Evolutionary conservation across 176 grass and related monocot genomes (phyloP).

Genomic region (Themeda triandra): DNA sequence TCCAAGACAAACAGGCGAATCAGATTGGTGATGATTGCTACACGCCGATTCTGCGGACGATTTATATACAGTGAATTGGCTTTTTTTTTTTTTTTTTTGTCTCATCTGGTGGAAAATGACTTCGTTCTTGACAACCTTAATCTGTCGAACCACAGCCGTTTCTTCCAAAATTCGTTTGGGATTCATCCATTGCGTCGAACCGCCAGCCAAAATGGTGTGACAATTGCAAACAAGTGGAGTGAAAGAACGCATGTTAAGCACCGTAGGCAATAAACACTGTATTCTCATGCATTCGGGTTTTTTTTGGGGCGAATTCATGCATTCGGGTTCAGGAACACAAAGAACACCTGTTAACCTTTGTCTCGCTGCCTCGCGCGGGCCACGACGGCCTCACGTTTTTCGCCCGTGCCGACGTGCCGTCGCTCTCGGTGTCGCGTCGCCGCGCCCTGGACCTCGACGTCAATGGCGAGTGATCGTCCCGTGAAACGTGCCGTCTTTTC

Average conservation of each 20-base stretch:
- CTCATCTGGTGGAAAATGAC: background rate
- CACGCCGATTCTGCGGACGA: background rate
- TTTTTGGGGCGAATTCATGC: no score
- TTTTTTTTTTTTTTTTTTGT: background rate
- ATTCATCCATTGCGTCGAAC: background rate
- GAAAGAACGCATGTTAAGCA: no score
- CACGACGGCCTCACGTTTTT: background rate
- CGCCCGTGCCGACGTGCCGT: background rate
- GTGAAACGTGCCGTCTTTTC: background rate
- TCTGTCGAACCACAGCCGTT: background rate
- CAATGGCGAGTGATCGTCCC: background rate
- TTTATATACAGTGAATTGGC: background rate
- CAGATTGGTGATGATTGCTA: background rate
- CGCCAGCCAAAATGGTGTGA: background rate
- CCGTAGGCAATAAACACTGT: background rate
- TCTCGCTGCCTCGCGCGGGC: background rate
- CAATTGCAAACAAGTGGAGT: background rate
- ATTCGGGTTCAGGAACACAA: no score
- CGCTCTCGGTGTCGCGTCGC: background rate
- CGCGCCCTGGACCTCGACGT: background rate
- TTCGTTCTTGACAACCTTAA: background rate
- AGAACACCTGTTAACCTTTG: no score
- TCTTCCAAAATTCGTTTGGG: background rate
- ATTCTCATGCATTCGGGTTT: background rate
- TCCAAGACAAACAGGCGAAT: background rate